phyloP scores from a whole-genome alignment of 2,329 filamentous ascomycete species.

The Aspergillus sp. region DNA sequence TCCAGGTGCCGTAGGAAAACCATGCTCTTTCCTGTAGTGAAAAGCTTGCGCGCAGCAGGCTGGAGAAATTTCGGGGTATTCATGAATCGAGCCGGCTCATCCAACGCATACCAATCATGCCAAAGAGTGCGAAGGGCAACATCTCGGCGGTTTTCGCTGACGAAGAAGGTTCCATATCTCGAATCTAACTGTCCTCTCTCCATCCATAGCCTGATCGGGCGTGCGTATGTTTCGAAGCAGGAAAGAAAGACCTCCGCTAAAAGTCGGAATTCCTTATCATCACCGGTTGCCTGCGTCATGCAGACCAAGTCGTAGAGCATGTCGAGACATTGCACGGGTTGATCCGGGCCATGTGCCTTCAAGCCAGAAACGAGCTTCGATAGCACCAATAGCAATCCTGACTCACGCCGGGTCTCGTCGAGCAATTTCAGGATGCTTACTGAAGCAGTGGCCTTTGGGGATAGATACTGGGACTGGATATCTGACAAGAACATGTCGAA shows the following conservation, averaged over 20 bases:
- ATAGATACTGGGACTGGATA: conserved; percentile 54
- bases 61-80: conserved; percentile 68
- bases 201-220: conserved; percentile 77
- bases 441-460: conserved; percentile 43
- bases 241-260: conserved; percentile 65
- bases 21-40: conserved; percentile 80
- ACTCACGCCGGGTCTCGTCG: conserved; percentile 45
- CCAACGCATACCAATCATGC: conserved; percentile 64
- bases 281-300: conserved; percentile 59
- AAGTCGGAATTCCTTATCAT: conserved; percentile 51
- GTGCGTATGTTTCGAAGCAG: conserved; percentile 73
- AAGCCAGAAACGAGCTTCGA: conserved; percentile 54
- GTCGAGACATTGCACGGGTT: conserved; percentile 67
- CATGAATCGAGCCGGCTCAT: conserved; percentile 46
- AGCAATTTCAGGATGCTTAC: conserved; percentile 60
- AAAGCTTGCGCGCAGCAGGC: conserved; percentile 60
- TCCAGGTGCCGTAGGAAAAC: conserved; percentile 67
- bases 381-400: conserved; percentile 51
- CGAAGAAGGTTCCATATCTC: conserved; percentile 65
- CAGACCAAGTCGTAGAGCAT: conserved; percentile 63
- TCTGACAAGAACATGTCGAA: conserved; percentile 52
- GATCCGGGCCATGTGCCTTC: conserved; percentile 32
- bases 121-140: conserved; percentile 59
- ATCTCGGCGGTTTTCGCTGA: conserved; percentile 50
- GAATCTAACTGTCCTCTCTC: conserved; percentile 60